Evolutionary conservation across 1,139 yeast species (phyloP).

Genomic region (Debaryomycetaceae sp.): DNA sequence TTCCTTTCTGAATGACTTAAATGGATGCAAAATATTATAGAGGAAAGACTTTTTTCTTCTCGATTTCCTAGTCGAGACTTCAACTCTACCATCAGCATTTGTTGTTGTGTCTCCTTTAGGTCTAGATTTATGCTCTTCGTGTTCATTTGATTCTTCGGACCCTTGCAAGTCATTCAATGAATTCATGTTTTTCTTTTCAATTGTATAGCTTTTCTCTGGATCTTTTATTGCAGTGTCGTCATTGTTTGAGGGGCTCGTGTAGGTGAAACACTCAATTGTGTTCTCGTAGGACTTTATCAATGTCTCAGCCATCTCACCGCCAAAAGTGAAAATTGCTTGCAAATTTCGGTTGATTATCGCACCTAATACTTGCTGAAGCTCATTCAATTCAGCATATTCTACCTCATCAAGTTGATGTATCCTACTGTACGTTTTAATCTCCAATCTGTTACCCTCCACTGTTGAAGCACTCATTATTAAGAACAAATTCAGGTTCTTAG

Average conservation of each 20-base stretch:
- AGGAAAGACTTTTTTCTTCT: background rate
- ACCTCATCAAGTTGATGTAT: constrained; percentile 19
- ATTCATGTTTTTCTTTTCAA: no score
- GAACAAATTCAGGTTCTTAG: constrained; percentile 20
- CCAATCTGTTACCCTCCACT: constrained; percentile 25
- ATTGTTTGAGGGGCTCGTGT: background rate
- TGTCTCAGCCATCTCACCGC: constrained; percentile 18
- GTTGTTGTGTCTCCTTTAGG: no score
- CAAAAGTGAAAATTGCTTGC: constrained; percentile 19
- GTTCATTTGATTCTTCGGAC: no score
- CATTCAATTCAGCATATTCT: constrained; percentile 19
- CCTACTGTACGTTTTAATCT: constrained; percentile 27
- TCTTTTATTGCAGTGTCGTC: background rate
- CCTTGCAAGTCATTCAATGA: no score
- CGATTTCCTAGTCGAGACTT: no score
- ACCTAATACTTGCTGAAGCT: constrained; percentile 20
- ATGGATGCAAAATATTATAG: background rate
- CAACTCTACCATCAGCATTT: no score
- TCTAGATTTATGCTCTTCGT: no score
- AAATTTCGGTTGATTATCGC: constrained; percentile 19
- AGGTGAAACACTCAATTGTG: constrained; percentile 21
- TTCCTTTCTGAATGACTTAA: background rate
- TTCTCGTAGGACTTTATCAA: constrained; percentile 19
- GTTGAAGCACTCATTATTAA: constrained; percentile 27
- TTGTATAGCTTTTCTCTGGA: background rate